Base-by-base conservation (phyloP, 345 rosid genomes). In the Theobroma cacao region DNA sequence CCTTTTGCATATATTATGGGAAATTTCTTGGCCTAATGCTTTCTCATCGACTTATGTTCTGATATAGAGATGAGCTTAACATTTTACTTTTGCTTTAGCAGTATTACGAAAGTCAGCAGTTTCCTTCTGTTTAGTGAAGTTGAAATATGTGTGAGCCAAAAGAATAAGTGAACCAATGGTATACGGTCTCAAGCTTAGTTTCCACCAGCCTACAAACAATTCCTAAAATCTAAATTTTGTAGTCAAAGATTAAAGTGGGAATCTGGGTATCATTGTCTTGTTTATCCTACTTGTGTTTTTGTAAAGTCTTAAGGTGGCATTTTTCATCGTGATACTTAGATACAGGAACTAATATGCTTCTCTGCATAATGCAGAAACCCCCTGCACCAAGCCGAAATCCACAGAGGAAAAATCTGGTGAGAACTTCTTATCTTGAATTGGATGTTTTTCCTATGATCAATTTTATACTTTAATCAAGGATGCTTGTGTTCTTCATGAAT, bases 291-390 rank as follows among this genome's bases (percentile, higher is more conserved):
- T 71, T 47, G 73, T 6, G 6, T 13, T 68, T 68, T 24, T 24
- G 43, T 33, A 31, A 15, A 45, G 22, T 28, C 22, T 2, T 69
- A 15, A 26, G 36, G n/a, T 69, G 74, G 31, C 38, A 43, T 38
- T 38, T 38, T 38, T 33, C 33, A 33, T 33, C 17, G 5, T 62
- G 40, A 33, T 65, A 38, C 28, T n/a, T 65, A 13, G 22, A 75
- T 28, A 36, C 50, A n/a, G 30, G 34, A 72, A 76, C 72, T 86
- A 40, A 82, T 77, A 9, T 75, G 62, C 26, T 53, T 73, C 1
- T 75, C 62, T 63, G 45, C 20, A 59, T 88, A 26, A 36, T 87
- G 91, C 94, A 93, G 98, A 95, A 85, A 88, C 69, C 72, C 98
- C 98, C 56, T 95, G 98, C 82, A 75, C 65, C 45, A 90, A 89